A percentile compares a stretch with the other conserved stretches of the same genome.
phyloP scores from a whole-genome alignment of 106 monocot species.

The Allium cepa region DNA sequence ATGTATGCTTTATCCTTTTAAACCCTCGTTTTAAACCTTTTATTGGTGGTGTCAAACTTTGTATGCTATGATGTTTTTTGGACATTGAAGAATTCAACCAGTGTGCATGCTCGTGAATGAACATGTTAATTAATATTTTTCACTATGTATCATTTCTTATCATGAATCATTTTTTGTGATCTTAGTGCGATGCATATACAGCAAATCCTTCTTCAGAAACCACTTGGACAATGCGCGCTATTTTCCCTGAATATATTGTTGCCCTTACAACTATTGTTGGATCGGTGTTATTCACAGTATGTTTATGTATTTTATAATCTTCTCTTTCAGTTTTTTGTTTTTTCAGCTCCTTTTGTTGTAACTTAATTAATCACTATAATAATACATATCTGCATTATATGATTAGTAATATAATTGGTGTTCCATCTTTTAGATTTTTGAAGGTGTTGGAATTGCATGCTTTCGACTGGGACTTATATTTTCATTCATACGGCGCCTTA shows the following conservation, averaged over 20 bases:
- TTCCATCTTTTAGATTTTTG: conserved; percentile 55
- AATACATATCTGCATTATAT: neutral
- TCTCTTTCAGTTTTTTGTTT: too few species aligned
- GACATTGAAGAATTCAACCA: too few species aligned
- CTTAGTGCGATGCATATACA: conserved; percentile 60
- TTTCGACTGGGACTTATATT: conserved; percentile 74
- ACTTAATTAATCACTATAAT: neutral
- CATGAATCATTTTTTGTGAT: conserved; percentile 5
- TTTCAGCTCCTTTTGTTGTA: too few species aligned
- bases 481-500: conserved; percentile 73
- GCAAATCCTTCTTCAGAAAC: conserved; percentile 64
- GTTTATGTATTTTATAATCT: conserved; percentile 6
- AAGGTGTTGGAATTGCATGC: conserved; percentile 86
- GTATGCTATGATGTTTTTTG: too few species aligned
- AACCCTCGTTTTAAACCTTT: too few species aligned
- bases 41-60: too few species aligned
- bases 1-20: too few species aligned
- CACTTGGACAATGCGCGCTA: conserved; percentile 80
- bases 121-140: neutral
- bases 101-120: neutral
- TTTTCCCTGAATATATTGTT: conserved; percentile 91
- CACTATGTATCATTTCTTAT: neutral
- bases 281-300: conserved; percentile 81
- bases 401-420: neutral
- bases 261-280: conserved; percentile 88